phyloP scores from a whole-genome alignment of 768 basidiomycete genomes.

The Clitopilus passeckerianus region DNA sequence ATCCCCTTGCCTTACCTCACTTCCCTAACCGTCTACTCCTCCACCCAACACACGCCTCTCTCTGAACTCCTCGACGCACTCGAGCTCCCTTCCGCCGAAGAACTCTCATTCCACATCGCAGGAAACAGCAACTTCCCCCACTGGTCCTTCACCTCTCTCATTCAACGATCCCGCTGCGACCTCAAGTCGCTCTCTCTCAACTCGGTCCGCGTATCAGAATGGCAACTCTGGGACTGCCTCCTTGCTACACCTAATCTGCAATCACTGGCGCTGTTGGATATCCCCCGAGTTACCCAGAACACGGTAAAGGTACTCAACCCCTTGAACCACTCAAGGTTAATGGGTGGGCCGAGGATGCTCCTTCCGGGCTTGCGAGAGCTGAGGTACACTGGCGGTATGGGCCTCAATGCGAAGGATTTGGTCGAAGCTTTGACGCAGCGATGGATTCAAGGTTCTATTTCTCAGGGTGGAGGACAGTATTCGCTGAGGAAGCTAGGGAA shows the following conservation, averaged over 20 bases:
- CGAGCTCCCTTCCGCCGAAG: constrained; percentile 5
- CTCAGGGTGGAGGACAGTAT: background rate
- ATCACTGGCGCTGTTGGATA: constrained; percentile 7
- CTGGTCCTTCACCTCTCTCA: constrained; percentile 15
- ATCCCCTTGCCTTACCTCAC: constrained; percentile 9
- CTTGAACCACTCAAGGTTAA: constrained; percentile 1
- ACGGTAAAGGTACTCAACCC: constrained; percentile 11
- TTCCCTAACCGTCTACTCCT: constrained; percentile 11
- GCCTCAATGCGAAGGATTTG: background rate
- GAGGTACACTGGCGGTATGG: background rate
- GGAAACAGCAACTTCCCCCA: constrained; percentile 13
- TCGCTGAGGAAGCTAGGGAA: background rate
- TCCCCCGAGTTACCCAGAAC: constrained; percentile 10
- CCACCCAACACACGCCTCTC: constrained; percentile 9
- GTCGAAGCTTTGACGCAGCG: background rate
- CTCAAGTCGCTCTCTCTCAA: constrained; percentile 11
- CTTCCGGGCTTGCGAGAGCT: background rate
- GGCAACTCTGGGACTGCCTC: constrained; percentile 13
- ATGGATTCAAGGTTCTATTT: background rate
- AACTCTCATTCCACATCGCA: constrained; percentile 12
- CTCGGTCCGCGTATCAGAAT: constrained; percentile 11
- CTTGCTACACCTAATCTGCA: constrained; percentile 8
- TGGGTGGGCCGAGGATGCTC: background rate
- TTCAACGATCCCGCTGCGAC: constrained; percentile 9
- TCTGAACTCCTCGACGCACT: constrained; percentile 15